Evolutionary conservation across 2,329 filamentous ascomycete genomes (phyloP), one percentile per base, ranked within the genome.

Genomic region (Penicillium paneum): DNA sequence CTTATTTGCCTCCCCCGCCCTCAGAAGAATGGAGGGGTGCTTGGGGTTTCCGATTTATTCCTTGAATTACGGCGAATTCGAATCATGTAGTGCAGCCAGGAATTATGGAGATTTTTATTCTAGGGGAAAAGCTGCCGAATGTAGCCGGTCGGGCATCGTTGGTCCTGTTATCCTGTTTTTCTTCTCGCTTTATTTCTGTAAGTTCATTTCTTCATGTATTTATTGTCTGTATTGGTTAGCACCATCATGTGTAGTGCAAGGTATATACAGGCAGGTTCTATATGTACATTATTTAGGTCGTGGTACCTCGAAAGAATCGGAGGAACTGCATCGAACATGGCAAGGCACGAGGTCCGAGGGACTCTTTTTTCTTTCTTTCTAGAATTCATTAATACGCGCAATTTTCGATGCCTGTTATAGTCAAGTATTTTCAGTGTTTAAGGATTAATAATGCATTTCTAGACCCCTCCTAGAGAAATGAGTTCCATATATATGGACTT

Each of bases 101-200:
- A 28, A 36, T 21, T 26, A 51, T 26, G 48, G 26, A 52, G 41
- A 34, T 42, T 19, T 28, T 34, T 15, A 6, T 41, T 43, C 41
- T 43, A 49, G 35, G 44, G 32, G 26, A 36, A 38, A 12, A 5
- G 17, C 26, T 45, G 52, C 52, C 52, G 52, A 38, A 52, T 35
- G 48, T 51, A 55, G 52, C 48, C 52, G 52, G 48, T 52, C 38
- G 41, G 49, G 41, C 49, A 52, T 19, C 32, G n/a, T 45, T 46
- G 8, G 26, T 50, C n/a, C 8, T 40, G 4, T 11, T 13, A 21
- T 36, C 32, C 29, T 1, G 15, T 43, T 8, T 12, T 12, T 3
- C 13, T 12, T 3, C n/a, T 31, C 5, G n/a, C 19, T n/a, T 32
- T 15, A 15, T 3, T 42, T 42, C n/a, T 29, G 12, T 43, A 21